These are phyloP conservation scores for Aschersonia sp. DNA, from an alignment of 2,329 filamentous ascomycete species.

Conservation along the genomic window DNA sequence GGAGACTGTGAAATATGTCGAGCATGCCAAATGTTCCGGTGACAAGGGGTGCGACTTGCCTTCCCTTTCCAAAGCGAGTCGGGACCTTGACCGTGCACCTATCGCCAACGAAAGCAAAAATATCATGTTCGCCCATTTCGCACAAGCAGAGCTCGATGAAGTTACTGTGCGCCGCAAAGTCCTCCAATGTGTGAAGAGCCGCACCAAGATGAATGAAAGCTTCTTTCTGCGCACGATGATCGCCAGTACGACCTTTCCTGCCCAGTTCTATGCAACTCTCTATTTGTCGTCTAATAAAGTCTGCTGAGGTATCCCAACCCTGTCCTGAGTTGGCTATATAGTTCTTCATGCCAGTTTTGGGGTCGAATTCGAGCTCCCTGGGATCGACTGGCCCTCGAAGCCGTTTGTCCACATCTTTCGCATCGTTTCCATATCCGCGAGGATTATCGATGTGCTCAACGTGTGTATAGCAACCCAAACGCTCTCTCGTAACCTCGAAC, in stretches of 20 bases:
- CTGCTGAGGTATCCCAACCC: slow-evolving; percentile 71
- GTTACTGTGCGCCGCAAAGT: slow-evolving; percentile 53
- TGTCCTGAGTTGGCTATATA: slow-evolving; percentile 72
- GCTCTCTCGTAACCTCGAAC: slow-evolving; percentile 65
- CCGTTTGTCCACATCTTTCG: slow-evolving; percentile 54
- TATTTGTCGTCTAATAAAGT: slow-evolving; percentile 60
- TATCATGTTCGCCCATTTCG: slow-evolving; percentile 51
- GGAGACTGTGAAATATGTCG: slow-evolving; percentile 59
- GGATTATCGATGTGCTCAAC: slow-evolving; percentile 61
- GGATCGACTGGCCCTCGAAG: slow-evolving; percentile 20
- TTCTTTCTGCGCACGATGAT: slow-evolving; percentile 42
- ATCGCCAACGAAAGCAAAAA: slow-evolving; percentile 37
- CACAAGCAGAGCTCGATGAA: slow-evolving; percentile 59
- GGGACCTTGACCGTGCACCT: slow-evolving; percentile 16
- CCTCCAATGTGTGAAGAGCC: slow-evolving; percentile 57
- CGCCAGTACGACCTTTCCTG: slow-evolving; percentile 48
- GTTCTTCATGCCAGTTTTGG: slow-evolving; percentile 78
- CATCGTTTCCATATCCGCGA: slow-evolving; percentile 59
- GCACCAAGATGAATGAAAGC: slow-evolving; percentile 57
- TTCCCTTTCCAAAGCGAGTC: slow-evolving; percentile 32
- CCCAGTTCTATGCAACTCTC: slow-evolving; percentile 56
- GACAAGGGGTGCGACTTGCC: slow-evolving; percentile 54
- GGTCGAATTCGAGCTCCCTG: slow-evolving; percentile 51
- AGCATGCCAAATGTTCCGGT: slow-evolving; percentile 38
- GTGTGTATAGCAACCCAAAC: slow-evolving; percentile 62